phyloP scores from a whole-genome alignment of 1,284 basidiomycete species.

The Erythrobasidium hasegawianum region DNA sequence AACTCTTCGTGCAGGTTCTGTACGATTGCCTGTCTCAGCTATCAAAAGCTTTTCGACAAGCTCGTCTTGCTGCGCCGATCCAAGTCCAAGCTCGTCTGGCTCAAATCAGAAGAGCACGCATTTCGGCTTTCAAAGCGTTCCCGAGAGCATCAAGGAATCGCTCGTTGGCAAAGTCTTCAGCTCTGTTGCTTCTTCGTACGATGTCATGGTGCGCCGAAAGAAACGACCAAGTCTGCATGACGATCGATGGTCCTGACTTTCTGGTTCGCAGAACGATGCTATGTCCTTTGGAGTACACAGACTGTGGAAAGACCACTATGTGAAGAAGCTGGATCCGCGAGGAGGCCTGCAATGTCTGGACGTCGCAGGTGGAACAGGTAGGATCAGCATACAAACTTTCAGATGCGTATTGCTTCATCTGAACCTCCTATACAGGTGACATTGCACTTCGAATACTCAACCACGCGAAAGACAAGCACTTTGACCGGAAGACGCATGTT shows the following conservation, averaged over 20 bases:
- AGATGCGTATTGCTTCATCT: constrained; percentile 55
- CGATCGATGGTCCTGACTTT: constrained; percentile 1
- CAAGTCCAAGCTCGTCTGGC: not conserved
- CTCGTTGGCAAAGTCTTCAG: constrained; percentile 85
- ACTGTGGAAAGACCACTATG: constrained; percentile 94
- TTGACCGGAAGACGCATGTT: constrained; percentile 80
- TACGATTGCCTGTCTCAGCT: not conserved
- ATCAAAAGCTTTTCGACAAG: not conserved
- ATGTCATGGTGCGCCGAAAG: constrained; percentile 63
- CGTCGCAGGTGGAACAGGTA: constrained; percentile 95
- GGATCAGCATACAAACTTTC: constrained; percentile 86
- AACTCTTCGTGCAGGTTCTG: too few relatives aligned
- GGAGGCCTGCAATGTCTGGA: constrained; percentile 71
- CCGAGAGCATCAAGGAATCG: constrained; percentile 53
- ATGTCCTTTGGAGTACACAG: constrained; percentile 95
- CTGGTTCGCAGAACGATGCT: constrained; percentile 68
- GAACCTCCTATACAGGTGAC: constrained; percentile 63
- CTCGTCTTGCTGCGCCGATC: not conserved
- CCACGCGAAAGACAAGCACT: constrained; percentile 80
- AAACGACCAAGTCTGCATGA: not conserved
- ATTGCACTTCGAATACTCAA: constrained; percentile 93
- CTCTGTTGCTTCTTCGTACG: constrained; percentile 92
- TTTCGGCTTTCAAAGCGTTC: constrained; percentile 53
- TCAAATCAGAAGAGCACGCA: constrained; percentile 46
- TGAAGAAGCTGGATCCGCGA: constrained; percentile 68